Base-by-base conservation (phyloP, 2,329 filamentous ascomycete species). In the Hypoxylon sp. region DNA sequence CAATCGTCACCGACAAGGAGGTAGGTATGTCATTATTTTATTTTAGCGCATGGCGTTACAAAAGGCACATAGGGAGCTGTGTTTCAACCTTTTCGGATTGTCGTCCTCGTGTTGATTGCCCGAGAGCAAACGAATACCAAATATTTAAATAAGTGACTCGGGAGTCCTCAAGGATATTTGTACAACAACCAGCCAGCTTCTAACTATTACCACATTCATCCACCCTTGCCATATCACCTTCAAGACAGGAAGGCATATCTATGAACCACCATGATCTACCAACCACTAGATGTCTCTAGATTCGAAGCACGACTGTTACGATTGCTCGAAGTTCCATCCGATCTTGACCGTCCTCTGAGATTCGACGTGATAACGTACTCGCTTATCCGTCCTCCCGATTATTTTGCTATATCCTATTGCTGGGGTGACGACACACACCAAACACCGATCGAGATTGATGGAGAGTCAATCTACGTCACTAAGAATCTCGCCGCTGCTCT, bases 261-360 rank as follows among this genome's bases (percentile, higher is more conserved):
- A 33, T 10, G 3, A 17, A 27, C 8, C 30, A 37, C 7, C 33
- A 63, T 63, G 55, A 59, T 51, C 27, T 65, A 65, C 22, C 53
- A 60, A 13, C 49, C 42, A 42, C 33, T 65, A 10, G 56, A 60
- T 30, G 31, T 51, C 22, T 51, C 57, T 11, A 42, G 49, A 44
- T 65, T 60, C 7, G 62, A 65, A 37, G 49, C 50, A 40, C 55
- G 62, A 49, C 33, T 65, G 6, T 35, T 65, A 11, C 37, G 56
- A 55, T n/a, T 65, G 6, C 37, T 65, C 25, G 40, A 60, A 42
- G 25, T 17, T n/a, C 55, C 62, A 2, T 55, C 49, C 27, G 20
- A 65, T 13, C 56, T 35, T 13, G 27, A 20, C 10, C 14, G 27
- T 22, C 62, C 40, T 4, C 11, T 59, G 1, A 54, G 49, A 17